phyloP scores from a whole-genome alignment of 2,329 filamentous ascomycete genomes.

The Arachnomyces sp. region DNA sequence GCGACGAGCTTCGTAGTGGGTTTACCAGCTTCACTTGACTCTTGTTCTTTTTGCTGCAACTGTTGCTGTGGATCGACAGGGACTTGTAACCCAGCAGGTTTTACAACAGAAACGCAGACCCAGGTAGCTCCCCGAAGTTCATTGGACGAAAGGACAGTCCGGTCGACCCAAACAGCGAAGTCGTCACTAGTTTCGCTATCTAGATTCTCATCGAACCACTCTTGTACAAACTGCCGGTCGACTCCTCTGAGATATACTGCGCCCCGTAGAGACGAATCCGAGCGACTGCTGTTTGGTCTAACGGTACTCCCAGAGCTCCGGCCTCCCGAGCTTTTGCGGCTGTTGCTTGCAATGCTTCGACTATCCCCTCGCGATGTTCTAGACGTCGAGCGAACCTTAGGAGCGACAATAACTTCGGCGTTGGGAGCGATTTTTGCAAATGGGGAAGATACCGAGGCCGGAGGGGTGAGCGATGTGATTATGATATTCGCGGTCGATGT shows the following conservation, averaged over 20 bases:
- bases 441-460: conserved; percentile 57
- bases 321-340: conserved; percentile 62
- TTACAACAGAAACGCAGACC: conserved; percentile 78
- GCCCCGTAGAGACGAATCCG: conserved; percentile 52
- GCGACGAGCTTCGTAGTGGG: conserved; percentile 65
- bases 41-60: conserved; percentile 59
- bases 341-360: conserved; percentile 71
- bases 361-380: conserved; percentile 60
- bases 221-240: conserved; percentile 59
- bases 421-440: conserved; percentile 93
- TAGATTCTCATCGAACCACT: conserved; percentile 70
- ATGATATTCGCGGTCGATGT: conserved; percentile 92
- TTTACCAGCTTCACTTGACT: conserved; percentile 49
- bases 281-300: conserved; percentile 48
- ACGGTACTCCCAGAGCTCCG: conserved; percentile 68
- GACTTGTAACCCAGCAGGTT: conserved; percentile 67
- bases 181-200: conserved; percentile 48
- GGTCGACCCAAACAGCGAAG: conserved; percentile 77
- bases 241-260: conserved; percentile 70
- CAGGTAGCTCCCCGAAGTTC: conserved; percentile 69
- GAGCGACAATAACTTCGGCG: conserved; percentile 93
- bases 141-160: conserved; percentile 63
- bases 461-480: conserved; percentile 73
- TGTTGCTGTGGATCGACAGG: conserved; percentile 62
- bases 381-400: conserved; percentile 72